Evolutionary conservation across 495 filamentous ascomycete species (phyloP), one percentile per base, ranked within the genome.

Genomic region (Xylona heveae): DNA sequence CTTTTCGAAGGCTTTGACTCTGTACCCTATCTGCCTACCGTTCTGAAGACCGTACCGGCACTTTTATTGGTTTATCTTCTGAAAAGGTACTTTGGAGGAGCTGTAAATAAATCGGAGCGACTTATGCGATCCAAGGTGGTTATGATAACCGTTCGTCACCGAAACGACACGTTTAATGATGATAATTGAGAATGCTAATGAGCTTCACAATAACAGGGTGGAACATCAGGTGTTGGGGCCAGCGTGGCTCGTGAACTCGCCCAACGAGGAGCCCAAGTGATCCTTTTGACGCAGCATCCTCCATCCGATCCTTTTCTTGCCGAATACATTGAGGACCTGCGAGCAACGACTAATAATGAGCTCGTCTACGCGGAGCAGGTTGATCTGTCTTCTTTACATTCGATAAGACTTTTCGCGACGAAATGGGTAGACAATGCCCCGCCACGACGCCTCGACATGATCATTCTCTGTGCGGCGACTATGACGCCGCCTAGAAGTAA

Each of bases 361-460:
- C 58, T 95, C 35, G 80, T 99, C 42, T 94, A 84, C 43, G 83
- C 90, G 34, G 88, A 99, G 50, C 76, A 90, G 48, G 80, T 88
- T 21, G 84, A 99, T 40, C 70, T 99, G 24, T 53, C 74, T 17
- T 84, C 77, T 8, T 58, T 95, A 12, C 68, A 93, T 45, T 84
- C 75, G 38, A 71, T 99, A 35, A 78, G 88, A 16, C 60, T 71
- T 36, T 99, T 99, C 47, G 88, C 88, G n/a, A 99, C 88, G 2
- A 83, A 83, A 55, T 99, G 90, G 82, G 77, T 95, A 42, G 84
- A 99, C 52, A 99, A 95, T 48, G 66, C 72, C 18, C 84, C 90
- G 0, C 77, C 83, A 14, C 68, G 88, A 23, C 68, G 88, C n/a
- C 58, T 99, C 3, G 88, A 99, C 50, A 81, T 85, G 71, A 55